These are phyloP conservation scores for Penstemon davidsonii DNA, from an alignment of 257 asterid species.

Conservation along the genomic window DNA sequence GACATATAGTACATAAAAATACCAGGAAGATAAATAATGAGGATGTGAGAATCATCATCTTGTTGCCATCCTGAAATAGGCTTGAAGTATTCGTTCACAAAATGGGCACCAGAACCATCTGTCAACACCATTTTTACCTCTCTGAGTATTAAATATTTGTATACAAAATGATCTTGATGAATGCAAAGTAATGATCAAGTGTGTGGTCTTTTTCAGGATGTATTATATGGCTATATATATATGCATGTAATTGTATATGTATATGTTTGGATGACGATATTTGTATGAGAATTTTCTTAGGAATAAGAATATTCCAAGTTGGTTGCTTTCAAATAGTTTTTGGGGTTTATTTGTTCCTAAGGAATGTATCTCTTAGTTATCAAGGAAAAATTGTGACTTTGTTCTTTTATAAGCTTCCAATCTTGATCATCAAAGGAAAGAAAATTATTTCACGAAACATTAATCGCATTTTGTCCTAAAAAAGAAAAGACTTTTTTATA, in stretches of 20 bases:
- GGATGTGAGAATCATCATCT: conserved; percentile 53
- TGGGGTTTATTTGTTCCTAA: conserved; percentile 23
- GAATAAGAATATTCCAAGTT: conserved; percentile 41
- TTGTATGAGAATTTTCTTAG: conserved; percentile 28
- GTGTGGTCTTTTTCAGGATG: neutral
- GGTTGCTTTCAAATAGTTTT: conserved; percentile 42
- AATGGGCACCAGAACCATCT: no score
- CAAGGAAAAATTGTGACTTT: conserved; percentile 19
- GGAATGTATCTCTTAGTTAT: conserved; percentile 30
- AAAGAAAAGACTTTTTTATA: no score
- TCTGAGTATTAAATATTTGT: neutral
- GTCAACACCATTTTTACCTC: conserved; percentile 45
- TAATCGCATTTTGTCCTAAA: no score
- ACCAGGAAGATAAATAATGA: conserved; percentile 75
- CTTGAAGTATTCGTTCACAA: conserved; percentile 61
- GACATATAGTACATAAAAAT: neutral
- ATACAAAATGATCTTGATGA: neutral
- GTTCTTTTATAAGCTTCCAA: conserved; percentile 41
- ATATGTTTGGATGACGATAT: conserved; percentile 13
- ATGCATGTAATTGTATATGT: neutral
- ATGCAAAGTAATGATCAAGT: neutral
- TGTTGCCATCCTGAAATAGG: conserved; percentile 63
- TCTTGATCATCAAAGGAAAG: no score
- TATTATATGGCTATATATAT: neutral
- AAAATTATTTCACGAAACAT: no score